phyloP scores from a whole-genome alignment of 2,329 filamentous ascomycete genomes.

The Hymenoscyphus repandus region DNA sequence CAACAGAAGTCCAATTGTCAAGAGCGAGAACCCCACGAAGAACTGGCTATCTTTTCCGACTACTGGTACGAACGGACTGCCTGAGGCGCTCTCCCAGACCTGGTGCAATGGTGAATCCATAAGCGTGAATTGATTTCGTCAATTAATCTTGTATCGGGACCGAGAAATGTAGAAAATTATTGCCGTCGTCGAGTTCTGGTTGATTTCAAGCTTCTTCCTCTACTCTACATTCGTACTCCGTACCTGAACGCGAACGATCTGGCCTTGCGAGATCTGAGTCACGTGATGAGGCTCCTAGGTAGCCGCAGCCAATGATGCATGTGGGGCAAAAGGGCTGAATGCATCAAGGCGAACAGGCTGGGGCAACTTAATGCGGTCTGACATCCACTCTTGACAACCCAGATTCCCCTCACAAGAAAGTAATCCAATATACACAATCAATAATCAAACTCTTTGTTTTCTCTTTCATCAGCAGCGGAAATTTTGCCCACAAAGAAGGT shows the following conservation, averaged over 20 bases:
- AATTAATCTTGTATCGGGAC: background rate
- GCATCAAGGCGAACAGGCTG: too few relatives aligned
- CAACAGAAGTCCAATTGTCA: constrained; percentile 66
- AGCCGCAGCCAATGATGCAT: background rate
- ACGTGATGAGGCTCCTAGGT: too few relatives aligned
- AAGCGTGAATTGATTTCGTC: constrained; percentile 32
- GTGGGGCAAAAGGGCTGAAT: background rate
- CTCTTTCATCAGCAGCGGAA: too few relatives aligned
- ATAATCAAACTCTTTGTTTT: too few relatives aligned
- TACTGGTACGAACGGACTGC: constrained; percentile 75
- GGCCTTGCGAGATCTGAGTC: too few relatives aligned
- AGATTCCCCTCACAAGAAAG: too few relatives aligned
- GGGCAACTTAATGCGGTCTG: too few relatives aligned
- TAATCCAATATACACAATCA: too few relatives aligned
- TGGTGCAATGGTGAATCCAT: constrained; percentile 81
- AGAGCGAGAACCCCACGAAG: constrained; percentile 68
- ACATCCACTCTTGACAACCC: too few relatives aligned
- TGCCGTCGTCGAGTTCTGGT: background rate
- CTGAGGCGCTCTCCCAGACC: constrained; percentile 88
- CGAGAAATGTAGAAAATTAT: background rate
- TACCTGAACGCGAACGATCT: too few relatives aligned
- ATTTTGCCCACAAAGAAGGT: too few relatives aligned
- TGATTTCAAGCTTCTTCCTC: background rate
- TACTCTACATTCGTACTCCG: too few relatives aligned
- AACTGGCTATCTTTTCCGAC: constrained; percentile 83